Evolutionary conservation across 257 asterid species (phyloP).

Genomic region (Schizonepeta tenuifolia): DNA sequence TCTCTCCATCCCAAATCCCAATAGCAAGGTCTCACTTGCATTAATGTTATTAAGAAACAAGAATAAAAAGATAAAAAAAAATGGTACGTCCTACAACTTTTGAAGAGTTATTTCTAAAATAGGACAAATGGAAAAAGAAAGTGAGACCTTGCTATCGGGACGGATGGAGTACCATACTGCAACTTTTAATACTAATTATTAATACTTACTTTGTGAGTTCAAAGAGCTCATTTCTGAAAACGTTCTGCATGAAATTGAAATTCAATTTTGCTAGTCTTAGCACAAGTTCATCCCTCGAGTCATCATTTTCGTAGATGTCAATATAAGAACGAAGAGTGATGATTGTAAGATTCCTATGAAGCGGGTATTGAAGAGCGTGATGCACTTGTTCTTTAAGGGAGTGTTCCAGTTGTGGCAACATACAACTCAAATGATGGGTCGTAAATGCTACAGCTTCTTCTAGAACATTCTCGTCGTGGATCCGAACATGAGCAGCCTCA

Average conservation of each 20-base stretch:
- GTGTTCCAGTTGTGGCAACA: neutral
- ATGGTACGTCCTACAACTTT: too few relatives aligned
- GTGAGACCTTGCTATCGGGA: too few relatives aligned
- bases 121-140: too few relatives aligned
- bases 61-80: too few relatives aligned
- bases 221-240: neutral
- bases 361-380: neutral
- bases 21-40: too few relatives aligned
- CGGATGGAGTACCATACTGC: too few relatives aligned
- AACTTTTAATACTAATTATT: too few relatives aligned
- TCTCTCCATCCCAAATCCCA: too few relatives aligned
- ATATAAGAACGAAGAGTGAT: too few relatives aligned
- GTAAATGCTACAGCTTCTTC: neutral
- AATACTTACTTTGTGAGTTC: neutral
- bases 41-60: too few relatives aligned
- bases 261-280: neutral
- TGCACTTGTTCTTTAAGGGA: neutral
- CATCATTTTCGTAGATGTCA: neutral
- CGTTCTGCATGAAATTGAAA: neutral
- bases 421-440: neutral
- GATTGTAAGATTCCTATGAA: neutral
- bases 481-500: conserved; percentile 43
- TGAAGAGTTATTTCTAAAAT: too few relatives aligned
- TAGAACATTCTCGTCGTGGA: conserved; percentile 23
- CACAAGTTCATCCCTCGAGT: neutral